Percentiles rank a stretch among this genome's conserved stretches.
Evolutionary conservation across 305 asterid species (phyloP).

Genomic region (Fraxinus velutina): DNA sequence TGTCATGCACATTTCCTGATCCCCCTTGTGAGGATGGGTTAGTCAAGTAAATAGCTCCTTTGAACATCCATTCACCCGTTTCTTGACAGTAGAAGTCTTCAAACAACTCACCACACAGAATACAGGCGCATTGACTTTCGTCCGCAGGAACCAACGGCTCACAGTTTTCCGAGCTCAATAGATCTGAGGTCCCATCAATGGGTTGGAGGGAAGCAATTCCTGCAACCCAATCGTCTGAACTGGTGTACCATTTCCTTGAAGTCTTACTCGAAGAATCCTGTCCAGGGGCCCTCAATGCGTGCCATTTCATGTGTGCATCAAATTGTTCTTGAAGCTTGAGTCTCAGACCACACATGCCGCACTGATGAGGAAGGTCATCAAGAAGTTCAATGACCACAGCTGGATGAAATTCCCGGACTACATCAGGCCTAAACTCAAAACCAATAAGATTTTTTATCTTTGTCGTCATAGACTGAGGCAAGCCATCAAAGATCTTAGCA

Average conservation of each 20-base stretch:
- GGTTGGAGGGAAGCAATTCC: slow-evolving; percentile 12
- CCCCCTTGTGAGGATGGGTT: slow-evolving; percentile 30
- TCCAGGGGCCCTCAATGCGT: slow-evolving; percentile 25
- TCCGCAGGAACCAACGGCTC: slow-evolving; percentile 77
- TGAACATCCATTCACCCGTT: slow-evolving; percentile 81
- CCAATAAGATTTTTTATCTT: slow-evolving; percentile 61
- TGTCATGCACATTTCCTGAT: slow-evolving; percentile 23
- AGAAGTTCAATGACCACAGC: slow-evolving; percentile 63
- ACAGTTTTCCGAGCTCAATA: slow-evolving; percentile 14
- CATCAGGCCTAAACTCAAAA: slow-evolving; percentile 65
- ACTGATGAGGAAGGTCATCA: slow-evolving; percentile 55
- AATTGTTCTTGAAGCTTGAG: slow-evolving; percentile 34
- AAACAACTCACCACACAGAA: slow-evolving; percentile 85
- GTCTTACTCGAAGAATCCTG: slow-evolving; percentile 17
- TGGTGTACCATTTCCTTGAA: slow-evolving; percentile 40
- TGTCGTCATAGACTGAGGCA: slow-evolving; percentile 31
- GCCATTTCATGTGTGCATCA: slow-evolving; percentile 51
- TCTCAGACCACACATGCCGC: slow-evolving; percentile 38
- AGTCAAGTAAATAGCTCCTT: slow-evolving; percentile 65
- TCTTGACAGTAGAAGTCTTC: slow-evolving; percentile 67
- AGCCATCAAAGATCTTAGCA: slow-evolving; percentile 30
- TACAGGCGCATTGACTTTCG: slow-evolving; percentile 78
- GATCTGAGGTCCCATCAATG: slow-evolving; percentile 9
- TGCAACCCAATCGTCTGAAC: slow-evolving; percentile 32
- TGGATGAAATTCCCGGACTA: slow-evolving; percentile 62